These are phyloP conservation scores for Colletotrichum plurivorum DNA, from an alignment of 2,329 filamentous ascomycete species.

Conservation along the genomic window DNA sequence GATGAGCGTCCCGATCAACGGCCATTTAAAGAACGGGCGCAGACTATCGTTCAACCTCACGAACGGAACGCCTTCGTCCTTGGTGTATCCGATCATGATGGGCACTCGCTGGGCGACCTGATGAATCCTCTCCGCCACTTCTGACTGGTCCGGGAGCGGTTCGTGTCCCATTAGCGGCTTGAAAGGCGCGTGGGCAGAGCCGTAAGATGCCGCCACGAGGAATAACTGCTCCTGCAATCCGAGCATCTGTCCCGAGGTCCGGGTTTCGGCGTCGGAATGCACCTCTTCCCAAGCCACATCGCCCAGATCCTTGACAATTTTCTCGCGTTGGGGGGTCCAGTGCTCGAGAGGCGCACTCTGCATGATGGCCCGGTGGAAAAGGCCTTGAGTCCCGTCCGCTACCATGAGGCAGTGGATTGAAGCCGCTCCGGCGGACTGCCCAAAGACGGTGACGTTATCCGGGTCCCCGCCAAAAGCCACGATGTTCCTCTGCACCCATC, in stretches of 20 bases:
- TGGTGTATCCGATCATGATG: constrained; percentile 22
- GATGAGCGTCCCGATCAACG: constrained; percentile 11
- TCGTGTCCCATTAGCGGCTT: constrained; percentile 27
- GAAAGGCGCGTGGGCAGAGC: constrained; percentile 23
- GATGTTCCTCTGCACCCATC: constrained; percentile 15
- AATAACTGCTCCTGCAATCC: constrained; percentile 30
- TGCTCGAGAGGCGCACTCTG: constrained; percentile 40
- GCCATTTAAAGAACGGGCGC: not conserved
- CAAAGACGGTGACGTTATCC: constrained; percentile 7
- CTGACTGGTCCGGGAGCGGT: constrained; percentile 23
- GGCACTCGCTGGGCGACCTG: not conserved
- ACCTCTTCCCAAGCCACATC: not conserved
- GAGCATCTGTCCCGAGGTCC: constrained; percentile 15
- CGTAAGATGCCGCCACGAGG: constrained; percentile 11
- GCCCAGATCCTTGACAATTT: constrained; percentile 28
- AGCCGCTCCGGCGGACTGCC: constrained; percentile 18
- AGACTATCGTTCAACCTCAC: constrained; percentile 7
- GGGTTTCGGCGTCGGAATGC: not conserved
- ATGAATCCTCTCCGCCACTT: not conserved
- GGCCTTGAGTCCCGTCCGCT: constrained; percentile 59
- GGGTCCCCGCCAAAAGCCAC: constrained; percentile 22
- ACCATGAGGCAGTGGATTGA: constrained; percentile 69
- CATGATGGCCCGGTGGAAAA: constrained; percentile 40
- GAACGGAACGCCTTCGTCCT: constrained; percentile 16
- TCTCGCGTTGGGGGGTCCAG: constrained; percentile 21